Evolutionary conservation across 768 basidiomycete species (phyloP), one percentile per base, ranked within the genome.

Genomic region (Amanita muscaria): DNA sequence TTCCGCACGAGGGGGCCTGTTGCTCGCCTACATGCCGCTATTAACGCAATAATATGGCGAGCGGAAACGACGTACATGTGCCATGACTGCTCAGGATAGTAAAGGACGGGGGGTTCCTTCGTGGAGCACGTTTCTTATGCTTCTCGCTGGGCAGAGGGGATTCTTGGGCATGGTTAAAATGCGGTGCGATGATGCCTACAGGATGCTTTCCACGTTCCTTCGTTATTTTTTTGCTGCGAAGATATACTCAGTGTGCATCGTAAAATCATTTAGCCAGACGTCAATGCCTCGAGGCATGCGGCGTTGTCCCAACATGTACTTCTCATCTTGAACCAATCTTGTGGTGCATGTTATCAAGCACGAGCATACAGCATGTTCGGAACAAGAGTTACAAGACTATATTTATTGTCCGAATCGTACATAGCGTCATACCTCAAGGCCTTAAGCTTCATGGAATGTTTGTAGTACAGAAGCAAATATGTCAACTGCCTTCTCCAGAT

Each of bases 381-480:
- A n/a, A n/a, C n/a, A n/a, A n/a, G n/a, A n/a, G n/a, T n/a, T n/a
- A n/a, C n/a, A n/a, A n/a, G n/a, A n/a, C n/a, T n/a, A n/a, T n/a
- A n/a, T n/a, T n/a, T 29, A 29, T 12, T 29, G 27, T 12, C 27
- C 12, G 12, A 29, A 29, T 12, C 27, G 6, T 6, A 29, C 12
- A 29, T 12, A 6, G 7, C 27, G 27, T 29, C 27, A 6, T 29
- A 34, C 11, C n/a, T n/a, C n/a, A n/a, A n/a, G n/a, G n/a, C n/a
- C n/a, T n/a, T n/a, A n/a, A 34, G 6, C 16, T 34, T 18, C 33
- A 59, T 6, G 12, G 49, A 77, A 78, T 21, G 72, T 60, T 24
- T 61, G 58, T 22, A 74, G 44, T 24, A 74, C 68, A 16, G 55
- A 50, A 0, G 65, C 68, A 43, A 79, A 70, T 15, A 74, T 76